phyloP scores from a whole-genome alignment of 495 filamentous ascomycete genomes.

The Podospora pseudocomata region DNA sequence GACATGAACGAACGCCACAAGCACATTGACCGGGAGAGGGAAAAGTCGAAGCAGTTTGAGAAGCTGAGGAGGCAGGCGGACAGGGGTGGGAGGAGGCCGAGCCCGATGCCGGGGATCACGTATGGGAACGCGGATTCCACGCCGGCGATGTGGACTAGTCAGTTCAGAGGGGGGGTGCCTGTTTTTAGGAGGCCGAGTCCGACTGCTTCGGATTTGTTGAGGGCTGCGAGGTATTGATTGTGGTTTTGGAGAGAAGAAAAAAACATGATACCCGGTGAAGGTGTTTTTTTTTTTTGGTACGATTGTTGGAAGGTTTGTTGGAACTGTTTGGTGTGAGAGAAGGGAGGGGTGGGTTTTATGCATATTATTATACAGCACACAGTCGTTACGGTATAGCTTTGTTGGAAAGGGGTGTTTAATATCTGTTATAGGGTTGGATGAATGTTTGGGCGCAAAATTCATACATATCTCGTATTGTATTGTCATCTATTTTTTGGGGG shows the following conservation, averaged over 20 bases:
- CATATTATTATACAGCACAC: background rate
- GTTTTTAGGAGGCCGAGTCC: constrained; percentile 22
- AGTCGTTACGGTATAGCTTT: background rate
- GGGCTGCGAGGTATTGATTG: constrained; percentile 21
- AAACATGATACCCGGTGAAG: background rate
- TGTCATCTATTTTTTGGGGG: background rate
- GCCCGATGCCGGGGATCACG: constrained; percentile 20
- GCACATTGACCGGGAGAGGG: constrained; percentile 38
- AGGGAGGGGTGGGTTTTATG: background rate
- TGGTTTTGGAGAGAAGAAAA: background rate
- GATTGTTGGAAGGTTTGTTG: background rate
- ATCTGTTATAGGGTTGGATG: background rate
- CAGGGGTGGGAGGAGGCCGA: constrained; percentile 26
- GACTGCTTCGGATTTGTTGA: constrained; percentile 23
- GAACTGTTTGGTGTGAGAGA: background rate
- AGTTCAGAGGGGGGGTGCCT: constrained; percentile 18
- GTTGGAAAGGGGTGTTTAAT: background rate
- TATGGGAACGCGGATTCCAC: constrained; percentile 11
- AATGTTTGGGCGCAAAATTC: background rate
- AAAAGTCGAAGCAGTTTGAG: constrained; percentile 42
- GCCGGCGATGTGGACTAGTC: constrained; percentile 10
- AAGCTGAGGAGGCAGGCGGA: constrained; percentile 36
- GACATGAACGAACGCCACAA: constrained; percentile 34
- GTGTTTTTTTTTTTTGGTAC: background rate
- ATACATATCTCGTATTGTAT: background rate